Base-by-base conservation (phyloP, 2,329 filamentous ascomycete genomes). In the Paracorniculantispora psalliotae region DNA sequence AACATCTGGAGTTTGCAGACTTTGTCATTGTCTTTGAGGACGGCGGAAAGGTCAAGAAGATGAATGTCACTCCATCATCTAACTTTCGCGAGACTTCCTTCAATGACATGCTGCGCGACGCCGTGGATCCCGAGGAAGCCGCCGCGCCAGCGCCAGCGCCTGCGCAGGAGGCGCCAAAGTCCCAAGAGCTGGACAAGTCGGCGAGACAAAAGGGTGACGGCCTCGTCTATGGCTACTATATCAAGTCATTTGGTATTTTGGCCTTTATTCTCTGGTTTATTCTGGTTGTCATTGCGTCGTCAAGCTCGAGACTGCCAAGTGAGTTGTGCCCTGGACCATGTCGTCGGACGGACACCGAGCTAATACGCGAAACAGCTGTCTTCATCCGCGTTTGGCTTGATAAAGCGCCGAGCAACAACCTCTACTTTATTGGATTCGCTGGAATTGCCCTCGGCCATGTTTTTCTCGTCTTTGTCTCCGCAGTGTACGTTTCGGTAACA, bases 131-230 rank as follows among this genome's bases (percentile, higher is more conserved):
- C 2, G 21, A n/a, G 3, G 43, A 46, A 9, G n/a, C 7, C 43
- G 23, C 7, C 13, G 13, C 19, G 13, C 43, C 15, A 46, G n/a
- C 9, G 13, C 12, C 23, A 10, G 9, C 13, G 19, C 13, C 43
- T 13, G 5, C 17, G 9, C n/a, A n/a, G n/a, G n/a, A n/a, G n/a
- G n/a, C n/a, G n/a, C 30, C 30, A 33, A 33, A 33, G 4, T 47
- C 21, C 3, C 5, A 47, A 26, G 44, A 47, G 23, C 44, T n/a
- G 4, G 44, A 47, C 21, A 7, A 12, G 8, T 26, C 2, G 64
- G 81, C 0, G 25, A n/a, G 43, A 8, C 25, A 47, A 21, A 56
- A 56, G 26, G 52, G 39, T 10, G 52, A 56, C 28, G 15, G 3
- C 2, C 23, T 23, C 9, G 25, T 56, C 7, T 56, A 56, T n/a